These are phyloP conservation scores for Fusarium metavorans DNA, from an alignment of 2,329 filamentous ascomycete genomes.

Conservation along the genomic window DNA sequence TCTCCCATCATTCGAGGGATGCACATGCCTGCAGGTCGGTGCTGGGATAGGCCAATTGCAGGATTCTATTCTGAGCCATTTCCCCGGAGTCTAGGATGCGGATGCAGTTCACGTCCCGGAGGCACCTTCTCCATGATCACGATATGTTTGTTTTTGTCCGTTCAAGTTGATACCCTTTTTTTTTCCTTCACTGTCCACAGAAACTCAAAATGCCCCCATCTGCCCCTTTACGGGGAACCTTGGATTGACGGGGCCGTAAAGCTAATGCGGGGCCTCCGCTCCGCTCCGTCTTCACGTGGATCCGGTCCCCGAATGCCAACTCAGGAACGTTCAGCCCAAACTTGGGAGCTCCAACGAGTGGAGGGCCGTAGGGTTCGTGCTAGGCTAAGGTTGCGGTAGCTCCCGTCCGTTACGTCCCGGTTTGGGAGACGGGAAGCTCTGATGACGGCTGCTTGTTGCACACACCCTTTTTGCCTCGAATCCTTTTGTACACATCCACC, in stretches of 20 bases:
- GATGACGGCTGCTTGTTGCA: background rate
- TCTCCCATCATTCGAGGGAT: conserved; percentile 27
- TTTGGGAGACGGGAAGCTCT: background rate
- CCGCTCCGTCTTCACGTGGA: background rate
- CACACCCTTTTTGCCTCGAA: background rate
- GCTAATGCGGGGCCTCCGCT: conserved; percentile 23
- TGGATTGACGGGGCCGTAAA: conserved; percentile 16
- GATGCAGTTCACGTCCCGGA: background rate
- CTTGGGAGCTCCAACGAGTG: background rate
- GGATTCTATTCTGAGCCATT: conserved; percentile 28
- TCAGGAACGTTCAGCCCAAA: conserved; percentile 13
- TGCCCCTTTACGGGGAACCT: conserved; percentile 14
- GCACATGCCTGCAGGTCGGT: conserved; percentile 10
- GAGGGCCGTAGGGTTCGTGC: conserved; percentile 7
- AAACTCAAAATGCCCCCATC: background rate
- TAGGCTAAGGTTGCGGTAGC: conserved; percentile 17
- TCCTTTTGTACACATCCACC: background rate
- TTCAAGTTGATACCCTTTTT: background rate
- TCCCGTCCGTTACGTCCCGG: conserved; percentile 1
- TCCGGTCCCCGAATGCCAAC: conserved; percentile 20
- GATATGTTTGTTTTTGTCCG: background rate
- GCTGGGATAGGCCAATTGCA: conserved; percentile 12
- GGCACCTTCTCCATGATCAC: background rate
- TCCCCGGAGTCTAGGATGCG: conserved; percentile 26
- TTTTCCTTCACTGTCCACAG: background rate